Percentiles rank a stretch among this genome's conserved stretches.
These are phyloP conservation scores for Monosporozyma siamensis DNA, from an alignment of 805 yeast species.

Conservation along the genomic window DNA sequence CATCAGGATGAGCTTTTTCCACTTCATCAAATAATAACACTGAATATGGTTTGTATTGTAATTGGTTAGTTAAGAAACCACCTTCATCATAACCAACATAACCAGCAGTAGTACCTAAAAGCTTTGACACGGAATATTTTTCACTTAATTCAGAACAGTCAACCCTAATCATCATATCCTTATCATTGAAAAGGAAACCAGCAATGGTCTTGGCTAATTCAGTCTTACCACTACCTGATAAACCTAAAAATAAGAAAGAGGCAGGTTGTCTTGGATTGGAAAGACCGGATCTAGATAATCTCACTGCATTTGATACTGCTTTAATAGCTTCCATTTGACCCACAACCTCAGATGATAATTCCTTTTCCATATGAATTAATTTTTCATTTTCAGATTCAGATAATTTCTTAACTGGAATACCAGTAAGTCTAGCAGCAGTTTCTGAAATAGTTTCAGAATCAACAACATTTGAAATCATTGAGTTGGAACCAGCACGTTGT, in stretches of 20 bases:
- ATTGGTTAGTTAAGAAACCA: constrained; percentile 88
- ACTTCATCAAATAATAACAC: constrained; percentile 96
- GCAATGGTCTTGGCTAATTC: constrained; percentile 96
- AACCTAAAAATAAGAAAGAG: constrained; percentile 86
- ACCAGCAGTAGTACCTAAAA: constrained; percentile 96
- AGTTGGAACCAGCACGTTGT: constrained; percentile 45
- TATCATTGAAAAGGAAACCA: constrained; percentile 91
- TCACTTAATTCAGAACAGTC: constrained; percentile 96
- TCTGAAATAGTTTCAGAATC: constrained; percentile 90
- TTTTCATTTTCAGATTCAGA: constrained; percentile 93
- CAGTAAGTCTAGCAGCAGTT: constrained; percentile 92
- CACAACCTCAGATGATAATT: constrained; percentile 71
- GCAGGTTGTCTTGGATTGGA: constrained; percentile 97
- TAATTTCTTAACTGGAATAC: constrained; percentile 90
- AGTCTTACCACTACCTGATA: constrained; percentile 97
- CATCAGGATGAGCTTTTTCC: constrained; percentile 98
- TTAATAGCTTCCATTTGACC: constrained; percentile 95
- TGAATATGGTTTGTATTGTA: constrained; percentile 86
- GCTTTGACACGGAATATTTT: constrained; percentile 90
- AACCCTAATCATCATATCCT: constrained; percentile 91
- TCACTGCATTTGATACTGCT: constrained; percentile 91
- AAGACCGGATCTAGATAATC: constrained; percentile 87
- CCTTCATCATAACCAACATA: constrained; percentile 97
- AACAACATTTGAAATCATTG: constrained; percentile 80
- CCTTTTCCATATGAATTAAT: constrained; percentile 89